Evolutionary conservation across 108 stramenopile species (phyloP), one percentile per base, ranked within the genome.

Genomic region (Skeletonema grethae): DNA sequence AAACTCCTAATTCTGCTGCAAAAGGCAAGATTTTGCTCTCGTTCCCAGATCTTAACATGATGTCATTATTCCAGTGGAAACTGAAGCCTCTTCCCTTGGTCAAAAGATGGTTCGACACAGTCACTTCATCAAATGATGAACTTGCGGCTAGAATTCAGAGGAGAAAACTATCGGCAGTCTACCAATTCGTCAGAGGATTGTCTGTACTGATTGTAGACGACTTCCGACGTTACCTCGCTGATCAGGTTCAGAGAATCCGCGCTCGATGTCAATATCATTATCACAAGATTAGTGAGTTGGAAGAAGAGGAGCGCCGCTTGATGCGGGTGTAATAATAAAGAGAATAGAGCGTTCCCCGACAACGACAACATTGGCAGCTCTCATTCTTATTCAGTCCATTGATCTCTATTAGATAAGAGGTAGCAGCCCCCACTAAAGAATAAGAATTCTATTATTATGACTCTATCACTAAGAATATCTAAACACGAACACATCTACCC

Each of bases 401-500:
- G 10, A 43, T 13, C 39, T 41, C 1, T 41, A 41, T 41, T 12
- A 50, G 8, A n/a, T 2, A 53, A 4, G 50, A 9, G 50, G 4
- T 22, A 24, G 22, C 50, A 1, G 22, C 50, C 22, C 50, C 50
- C 22, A 53, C 7, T 53, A 53, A 22, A 0, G 20, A 53, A 53
- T 53, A 22, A 53, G 2, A 22, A 24, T 24, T 24, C 50, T 53
- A 53, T 24, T 8, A 22, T 53, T 53, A 53, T 53, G 50, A 53
- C 20, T 53, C 50, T 53, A 43, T 43, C 15, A 43, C 41, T 43
- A 53, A 53, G 50, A 53, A 53, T 4, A 53, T 53, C 50, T 53
- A 24, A 53, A 22, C 16, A 13, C 43, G 15, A 45, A 45, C 13
- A 45, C 18, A 48, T 18, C 46, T 18, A 11, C 8, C 8, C 50